Conservation (phyloP, 2,329 filamentous ascomycete genomes). For the Cercospora brassicicola region DNA sequence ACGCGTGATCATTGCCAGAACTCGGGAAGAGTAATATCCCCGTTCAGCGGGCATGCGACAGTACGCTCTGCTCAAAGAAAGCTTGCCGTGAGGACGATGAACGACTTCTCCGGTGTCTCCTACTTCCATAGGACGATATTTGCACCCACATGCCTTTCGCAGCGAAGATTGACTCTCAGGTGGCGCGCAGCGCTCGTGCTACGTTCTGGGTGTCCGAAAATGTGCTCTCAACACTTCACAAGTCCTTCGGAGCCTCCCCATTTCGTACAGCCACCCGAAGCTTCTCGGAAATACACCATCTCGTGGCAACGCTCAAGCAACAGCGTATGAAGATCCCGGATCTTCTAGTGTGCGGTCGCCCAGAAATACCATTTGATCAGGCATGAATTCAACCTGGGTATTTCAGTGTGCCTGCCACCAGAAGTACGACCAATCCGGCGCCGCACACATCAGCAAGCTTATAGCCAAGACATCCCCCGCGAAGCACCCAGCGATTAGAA, state of each 20-base stretch:
- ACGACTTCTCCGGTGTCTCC: not conserved
- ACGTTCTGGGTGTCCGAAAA: not conserved
- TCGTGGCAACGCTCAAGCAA: not conserved
- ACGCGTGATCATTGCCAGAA: not conserved
- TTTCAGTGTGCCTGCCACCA: not conserved
- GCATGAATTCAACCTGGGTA: not conserved
- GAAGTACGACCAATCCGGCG: not conserved
- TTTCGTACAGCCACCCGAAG: not conserved
- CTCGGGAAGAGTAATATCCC: not conserved
- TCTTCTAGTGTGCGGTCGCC: not conserved
- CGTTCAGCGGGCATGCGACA: not conserved
- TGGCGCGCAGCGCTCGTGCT: not conserved
- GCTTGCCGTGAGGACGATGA: not conserved
- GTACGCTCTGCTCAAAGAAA: not conserved
- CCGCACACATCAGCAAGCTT: not conserved
- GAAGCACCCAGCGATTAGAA: not conserved
- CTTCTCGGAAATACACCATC: not conserved
- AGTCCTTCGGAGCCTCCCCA: not conserved
- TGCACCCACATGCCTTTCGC: not conserved
- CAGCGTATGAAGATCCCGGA: not conserved
- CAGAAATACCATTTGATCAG: not conserved
- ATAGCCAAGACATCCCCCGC: not conserved
- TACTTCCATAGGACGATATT: not conserved
- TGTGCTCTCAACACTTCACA: not conserved
- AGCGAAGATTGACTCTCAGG: not conserved